Conservation (phyloP, 768 basidiomycete species). For the Hydnum rufescens region DNA sequence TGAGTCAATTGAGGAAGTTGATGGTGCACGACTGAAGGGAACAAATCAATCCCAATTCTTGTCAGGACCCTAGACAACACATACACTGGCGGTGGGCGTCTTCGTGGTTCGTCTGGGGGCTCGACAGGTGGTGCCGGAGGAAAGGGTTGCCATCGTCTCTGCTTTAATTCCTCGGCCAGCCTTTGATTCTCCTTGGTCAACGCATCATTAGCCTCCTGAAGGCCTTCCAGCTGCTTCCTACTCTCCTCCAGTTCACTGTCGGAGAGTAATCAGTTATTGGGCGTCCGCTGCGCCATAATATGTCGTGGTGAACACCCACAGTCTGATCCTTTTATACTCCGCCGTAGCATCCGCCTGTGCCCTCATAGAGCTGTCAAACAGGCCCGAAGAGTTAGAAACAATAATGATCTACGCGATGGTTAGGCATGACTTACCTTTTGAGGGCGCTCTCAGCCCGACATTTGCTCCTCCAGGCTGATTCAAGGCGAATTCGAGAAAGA, state of each 20-base stretch:
- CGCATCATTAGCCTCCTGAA: background rate
- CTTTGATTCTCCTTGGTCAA: background rate
- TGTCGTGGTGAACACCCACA: background rate
- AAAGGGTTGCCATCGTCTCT: background rate
- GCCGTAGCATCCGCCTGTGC: background rate
- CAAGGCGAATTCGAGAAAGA: too few species aligned
- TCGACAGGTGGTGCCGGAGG: background rate
- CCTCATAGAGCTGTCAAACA: too few species aligned
- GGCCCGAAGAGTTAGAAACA: too few species aligned
- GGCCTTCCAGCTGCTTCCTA: background rate
- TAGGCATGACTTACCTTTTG: too few species aligned
- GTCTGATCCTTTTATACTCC: background rate
- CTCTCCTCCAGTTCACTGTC: background rate
- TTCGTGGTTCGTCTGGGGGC: background rate
- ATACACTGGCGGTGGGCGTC: background rate
- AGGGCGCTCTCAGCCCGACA: too few species aligned
- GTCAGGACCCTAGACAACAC: background rate
- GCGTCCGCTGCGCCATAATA: background rate
- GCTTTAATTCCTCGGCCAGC: background rate
- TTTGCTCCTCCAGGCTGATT: too few species aligned
- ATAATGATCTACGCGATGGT: too few species aligned
- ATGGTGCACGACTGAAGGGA: background rate
- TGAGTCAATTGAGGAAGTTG: background rate
- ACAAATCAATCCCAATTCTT: background rate
- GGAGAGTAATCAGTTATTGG: background rate